phyloP scores from a whole-genome alignment of 2,329 filamentous ascomycete genomes.

The Helminthosporium solani region DNA sequence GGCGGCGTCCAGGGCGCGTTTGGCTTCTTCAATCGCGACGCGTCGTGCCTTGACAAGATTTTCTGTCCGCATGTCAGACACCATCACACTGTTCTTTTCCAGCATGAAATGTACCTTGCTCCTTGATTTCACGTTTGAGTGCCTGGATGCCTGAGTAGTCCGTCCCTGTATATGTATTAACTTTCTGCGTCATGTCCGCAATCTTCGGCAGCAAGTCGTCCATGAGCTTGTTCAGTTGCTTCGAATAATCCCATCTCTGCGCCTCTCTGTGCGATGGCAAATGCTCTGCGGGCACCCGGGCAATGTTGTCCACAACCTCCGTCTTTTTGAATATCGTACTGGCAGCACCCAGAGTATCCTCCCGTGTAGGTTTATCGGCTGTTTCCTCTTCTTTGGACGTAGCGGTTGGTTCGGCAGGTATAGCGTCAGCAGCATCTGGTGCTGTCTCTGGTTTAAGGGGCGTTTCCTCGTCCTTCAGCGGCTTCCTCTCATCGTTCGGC shows the following conservation, averaged over 20 bases:
- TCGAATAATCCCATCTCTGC: constrained; percentile 58
- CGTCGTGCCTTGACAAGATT: constrained; percentile 60
- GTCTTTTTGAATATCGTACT: constrained; percentile 7
- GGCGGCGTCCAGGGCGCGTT: constrained; percentile 76
- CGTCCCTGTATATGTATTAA: constrained; percentile 90
- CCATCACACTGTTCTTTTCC: background rate
- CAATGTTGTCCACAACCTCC: constrained; percentile 28
- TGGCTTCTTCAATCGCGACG: constrained; percentile 66
- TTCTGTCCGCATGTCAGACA: constrained; percentile 43
- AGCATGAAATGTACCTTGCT: constrained; percentile 52
- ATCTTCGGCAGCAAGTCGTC: constrained; percentile 85
- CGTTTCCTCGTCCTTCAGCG: constrained; percentile 8
- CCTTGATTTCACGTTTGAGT: constrained; percentile 75
- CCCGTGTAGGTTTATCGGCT: background rate
- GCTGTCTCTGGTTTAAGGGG: background rate
- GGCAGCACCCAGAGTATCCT: constrained; percentile 3
- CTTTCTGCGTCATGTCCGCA: constrained; percentile 78
- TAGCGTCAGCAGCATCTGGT: background rate
- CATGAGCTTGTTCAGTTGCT: constrained; percentile 72
- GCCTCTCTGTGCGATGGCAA: constrained; percentile 56
- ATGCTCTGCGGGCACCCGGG: constrained; percentile 40
- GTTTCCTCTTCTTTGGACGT: background rate
- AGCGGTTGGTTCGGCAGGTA: constrained; percentile 7
- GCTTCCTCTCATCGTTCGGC: constrained; percentile 23
- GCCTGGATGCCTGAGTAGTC: constrained; percentile 84